Percentiles rank a stretch among this genome's conserved stretches.
Evolutionary conservation across 352 stramenopile species (phyloP).

Genomic region (Pythium rhizo-oryzae): DNA sequence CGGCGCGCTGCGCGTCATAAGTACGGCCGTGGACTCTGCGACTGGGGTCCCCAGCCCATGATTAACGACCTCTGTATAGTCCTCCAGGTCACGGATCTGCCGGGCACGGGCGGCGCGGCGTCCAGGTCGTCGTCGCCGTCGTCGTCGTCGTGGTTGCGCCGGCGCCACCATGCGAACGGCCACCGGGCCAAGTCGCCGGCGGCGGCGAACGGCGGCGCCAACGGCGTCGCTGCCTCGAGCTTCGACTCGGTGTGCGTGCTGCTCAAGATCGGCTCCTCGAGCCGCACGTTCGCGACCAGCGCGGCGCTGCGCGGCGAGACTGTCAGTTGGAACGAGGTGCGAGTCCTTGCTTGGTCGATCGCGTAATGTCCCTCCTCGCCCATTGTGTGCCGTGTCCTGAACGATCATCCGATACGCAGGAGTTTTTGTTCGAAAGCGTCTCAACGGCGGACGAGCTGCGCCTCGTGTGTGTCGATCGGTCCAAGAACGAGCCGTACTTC

Average conservation of each 20-base stretch:
- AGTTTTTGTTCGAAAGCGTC: slow-evolving; percentile 75
- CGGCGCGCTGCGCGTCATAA: slow-evolving; percentile 61
- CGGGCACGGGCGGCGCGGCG: slow-evolving; percentile 25
- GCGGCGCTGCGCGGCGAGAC: slow-evolving; percentile 38
- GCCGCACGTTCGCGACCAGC: slow-evolving; percentile 46
- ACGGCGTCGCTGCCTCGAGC: neutral
- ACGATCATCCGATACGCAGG: slow-evolving; percentile 30
- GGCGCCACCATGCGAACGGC: slow-evolving; percentile 23
- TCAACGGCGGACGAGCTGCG: slow-evolving; percentile 60
- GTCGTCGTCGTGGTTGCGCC: slow-evolving; percentile 54
- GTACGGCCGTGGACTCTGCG: slow-evolving; percentile 10
- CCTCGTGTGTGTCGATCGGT: slow-evolving; percentile 73
- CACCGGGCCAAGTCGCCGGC: slow-evolving; percentile 31
- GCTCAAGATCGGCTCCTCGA: slow-evolving; percentile 36
- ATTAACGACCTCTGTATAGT: slow-evolving; percentile 16
- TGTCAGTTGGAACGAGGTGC: slow-evolving; percentile 50
- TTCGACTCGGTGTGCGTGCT: slow-evolving; percentile 56
- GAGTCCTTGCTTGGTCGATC: neutral
- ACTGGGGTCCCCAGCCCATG: neutral
- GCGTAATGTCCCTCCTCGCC: too few relatives aligned
- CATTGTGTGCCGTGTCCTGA: too few relatives aligned
- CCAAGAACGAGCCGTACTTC: slow-evolving; percentile 48
- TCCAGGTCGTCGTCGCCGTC: slow-evolving; percentile 26
- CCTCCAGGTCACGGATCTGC: slow-evolving; percentile 34
- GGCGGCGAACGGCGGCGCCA: neutral